These are phyloP conservation scores for Agrostemma githago DNA, from an alignment of 148 eudicot genomes.

Conservation along the genomic window DNA sequence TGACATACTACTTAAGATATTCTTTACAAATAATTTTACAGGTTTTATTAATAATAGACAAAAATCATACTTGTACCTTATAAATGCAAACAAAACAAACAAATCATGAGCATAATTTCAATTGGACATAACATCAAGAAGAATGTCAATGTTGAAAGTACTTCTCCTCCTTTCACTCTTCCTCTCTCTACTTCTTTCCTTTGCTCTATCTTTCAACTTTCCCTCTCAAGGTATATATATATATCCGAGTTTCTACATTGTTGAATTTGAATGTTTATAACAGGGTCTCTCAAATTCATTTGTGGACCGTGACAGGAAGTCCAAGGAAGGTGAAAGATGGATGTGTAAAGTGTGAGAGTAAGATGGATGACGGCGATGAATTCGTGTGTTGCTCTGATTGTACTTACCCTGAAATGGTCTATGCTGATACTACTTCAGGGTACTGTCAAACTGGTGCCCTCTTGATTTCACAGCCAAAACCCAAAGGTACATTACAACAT, in stretches of 20 bases:
- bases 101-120: background rate
- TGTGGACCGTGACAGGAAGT: constrained; percentile 20
- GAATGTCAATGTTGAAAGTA: constrained; percentile 25
- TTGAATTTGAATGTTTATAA: constrained; percentile 17
- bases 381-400: constrained; percentile 31
- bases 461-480: constrained; percentile 32
- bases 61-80: background rate
- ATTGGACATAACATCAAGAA: background rate
- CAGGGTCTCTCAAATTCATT: background rate
- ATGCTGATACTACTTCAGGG: constrained; percentile 27
- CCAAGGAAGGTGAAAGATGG: constrained; percentile 31
- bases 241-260: too few species aligned
- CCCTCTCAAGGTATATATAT: constrained; percentile 28
- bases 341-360: constrained; percentile 31
- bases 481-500: constrained; percentile 21
- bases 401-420: constrained; percentile 31
- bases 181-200: constrained; percentile 5
- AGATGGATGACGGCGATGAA: constrained; percentile 31
- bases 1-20: too few species aligned
- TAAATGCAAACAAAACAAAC: background rate
- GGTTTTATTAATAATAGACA: too few species aligned
- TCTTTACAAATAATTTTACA: too few species aligned
- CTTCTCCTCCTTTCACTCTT: constrained; percentile 3
- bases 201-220: constrained; percentile 19
- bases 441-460: constrained; percentile 32